Evolutionary conservation across 345 rosid species (phyloP).

Genomic region (Pugionium cornutum): DNA sequence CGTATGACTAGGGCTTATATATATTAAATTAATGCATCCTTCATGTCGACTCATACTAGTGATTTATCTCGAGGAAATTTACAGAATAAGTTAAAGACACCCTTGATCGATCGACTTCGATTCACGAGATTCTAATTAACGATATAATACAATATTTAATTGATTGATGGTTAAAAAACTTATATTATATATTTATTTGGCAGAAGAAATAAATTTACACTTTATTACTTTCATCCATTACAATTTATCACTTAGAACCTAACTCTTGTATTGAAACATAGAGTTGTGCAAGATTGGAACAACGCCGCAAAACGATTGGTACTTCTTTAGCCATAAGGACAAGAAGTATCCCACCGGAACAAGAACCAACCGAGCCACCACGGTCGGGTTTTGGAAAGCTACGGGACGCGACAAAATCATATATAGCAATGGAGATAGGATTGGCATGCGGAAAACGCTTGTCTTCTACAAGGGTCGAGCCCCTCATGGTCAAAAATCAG

Average conservation of each 20-base stretch:
- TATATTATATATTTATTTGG: not conserved
- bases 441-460: slow-evolving; percentile 76
- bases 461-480: slow-evolving; percentile 84
- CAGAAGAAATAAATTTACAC: not conserved
- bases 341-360: slow-evolving; percentile 42
- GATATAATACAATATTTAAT: not conserved
- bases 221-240: not conserved
- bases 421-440: slow-evolving; percentile 50
- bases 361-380: slow-evolving; percentile 75
- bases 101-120: not conserved
- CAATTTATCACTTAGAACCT: not conserved
- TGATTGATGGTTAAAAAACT: not conserved
- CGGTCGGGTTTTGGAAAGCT: slow-evolving; percentile 84
- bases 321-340: too few species aligned
- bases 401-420: slow-evolving; percentile 80
- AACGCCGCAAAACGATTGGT: slow-evolving; percentile 37
- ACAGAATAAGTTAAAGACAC: not conserved
- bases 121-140: not conserved
- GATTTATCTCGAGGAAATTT: not conserved
- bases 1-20: not conserved
- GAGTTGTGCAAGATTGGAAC: slow-evolving; percentile 78
- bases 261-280: slow-evolving; percentile 25
- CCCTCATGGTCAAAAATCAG: slow-evolving; percentile 76
- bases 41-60: not conserved
- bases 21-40: not conserved